Evolutionary conservation across 352 stramenopile genomes (phyloP), one percentile per base, ranked within the genome.

Genomic region (Phytopythium boreale): DNA sequence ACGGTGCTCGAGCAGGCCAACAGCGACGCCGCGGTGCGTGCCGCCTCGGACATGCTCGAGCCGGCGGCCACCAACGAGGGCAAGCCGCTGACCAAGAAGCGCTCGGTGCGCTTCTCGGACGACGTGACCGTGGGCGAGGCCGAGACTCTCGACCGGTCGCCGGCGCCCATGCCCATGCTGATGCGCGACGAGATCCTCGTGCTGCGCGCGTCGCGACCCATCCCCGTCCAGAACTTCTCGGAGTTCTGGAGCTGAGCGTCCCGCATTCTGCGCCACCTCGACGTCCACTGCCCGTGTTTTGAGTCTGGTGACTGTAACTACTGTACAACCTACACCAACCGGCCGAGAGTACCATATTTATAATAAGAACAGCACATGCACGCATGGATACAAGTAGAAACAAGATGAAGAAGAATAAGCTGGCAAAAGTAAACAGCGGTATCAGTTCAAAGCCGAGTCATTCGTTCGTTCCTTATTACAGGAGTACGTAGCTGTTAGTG

Each of bases 141-240:
- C 14, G 72, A 81, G 11, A 57, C 76, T 26, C 70, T 85, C 36
- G 85, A 94, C 59, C 85, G 85, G 26, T 81, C 80, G 19, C 78
- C 80, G 0, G 73, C 67, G 20, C 70, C 77, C 26, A 82, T 94
- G 67, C 82, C 82, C 22, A 72, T 84, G 51, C 75, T 94, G 46
- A 75, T 87, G 61, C 79, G 81, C 52, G 82, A 93, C 65, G 85
- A 93, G 66, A 90, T 93, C 55, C 72, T 92, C 51, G 75, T 92
- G 68, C 75, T 93, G 34, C 82, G 85, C 17, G 82, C 85, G 6
- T 90, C 80, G 51, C 81, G 85, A 2, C 70, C 81, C 29, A 93
- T 93, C 57, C 85, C 85, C 31, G 64, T 79, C 31, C 71, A 79
- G 58, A 93, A 93, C 75, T 90, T 88, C 56, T 92, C 85, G 26